Evolutionary conservation across 2,329 filamentous ascomycete genomes (phyloP).

Genomic region (Cercospora sesami): DNA sequence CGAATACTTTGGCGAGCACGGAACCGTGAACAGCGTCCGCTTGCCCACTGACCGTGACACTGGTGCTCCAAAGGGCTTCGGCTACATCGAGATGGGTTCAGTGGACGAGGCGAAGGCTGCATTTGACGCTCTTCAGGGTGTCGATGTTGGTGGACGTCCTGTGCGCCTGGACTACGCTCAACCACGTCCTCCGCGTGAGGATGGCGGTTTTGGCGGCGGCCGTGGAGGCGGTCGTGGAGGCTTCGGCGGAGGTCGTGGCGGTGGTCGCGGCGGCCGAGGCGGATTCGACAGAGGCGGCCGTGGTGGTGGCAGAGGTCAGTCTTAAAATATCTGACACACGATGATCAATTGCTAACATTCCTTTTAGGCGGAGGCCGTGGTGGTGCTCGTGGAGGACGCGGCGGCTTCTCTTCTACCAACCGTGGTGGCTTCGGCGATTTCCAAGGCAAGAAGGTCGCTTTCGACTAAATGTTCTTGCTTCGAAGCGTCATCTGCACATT

Average conservation of each 20-base stretch:
- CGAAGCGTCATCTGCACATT: not conserved
- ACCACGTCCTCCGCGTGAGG: slow-evolving; percentile 56
- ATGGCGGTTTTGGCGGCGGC: slow-evolving; percentile 44
- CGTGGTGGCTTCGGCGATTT: slow-evolving; percentile 64
- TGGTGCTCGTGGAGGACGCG: slow-evolving; percentile 54
- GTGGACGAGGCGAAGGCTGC: slow-evolving; percentile 80
- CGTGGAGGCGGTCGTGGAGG: slow-evolving; percentile 41
- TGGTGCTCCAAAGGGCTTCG: slow-evolving; percentile 86
- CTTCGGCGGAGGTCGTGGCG: slow-evolving; percentile 45
- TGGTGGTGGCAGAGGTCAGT: slow-evolving; percentile 42
- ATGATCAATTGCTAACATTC: not conserved
- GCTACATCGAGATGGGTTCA: slow-evolving; percentile 80
- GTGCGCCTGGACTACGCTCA: slow-evolving; percentile 82
- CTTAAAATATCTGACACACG: not conserved
- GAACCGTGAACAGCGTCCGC: slow-evolving; percentile 73
- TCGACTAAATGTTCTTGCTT: slow-evolving; percentile 39
- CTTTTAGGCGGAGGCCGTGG: slow-evolving; percentile 47
- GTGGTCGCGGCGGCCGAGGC: slow-evolving; percentile 54
- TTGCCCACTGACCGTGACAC: slow-evolving; percentile 85
- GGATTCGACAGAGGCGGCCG: slow-evolving; percentile 53
- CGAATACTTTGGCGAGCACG: slow-evolving; percentile 71
- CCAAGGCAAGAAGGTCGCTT: slow-evolving; percentile 78
- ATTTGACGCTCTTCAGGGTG: slow-evolving; percentile 68
- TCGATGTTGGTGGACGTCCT: slow-evolving; percentile 68
- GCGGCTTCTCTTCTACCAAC: slow-evolving; percentile 43